These are phyloP conservation scores for rapeseed (Brassica napus) DNA, from an alignment of 345 rosid species.

Conservation along the genomic window DNA sequence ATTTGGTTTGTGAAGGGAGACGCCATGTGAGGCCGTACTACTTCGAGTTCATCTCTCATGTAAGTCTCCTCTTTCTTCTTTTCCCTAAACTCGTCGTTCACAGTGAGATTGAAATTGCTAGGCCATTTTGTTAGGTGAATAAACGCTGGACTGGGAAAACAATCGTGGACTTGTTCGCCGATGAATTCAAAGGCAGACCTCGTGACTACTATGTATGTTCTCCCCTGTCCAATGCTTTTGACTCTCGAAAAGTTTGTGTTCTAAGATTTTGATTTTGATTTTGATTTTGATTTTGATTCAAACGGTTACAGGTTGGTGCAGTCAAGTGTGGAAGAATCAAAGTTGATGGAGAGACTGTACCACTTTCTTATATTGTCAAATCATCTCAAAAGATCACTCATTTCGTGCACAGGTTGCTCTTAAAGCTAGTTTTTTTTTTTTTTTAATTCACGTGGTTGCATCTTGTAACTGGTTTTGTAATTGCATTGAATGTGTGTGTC, in stretches of 20 bases:
- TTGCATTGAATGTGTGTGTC: neutral
- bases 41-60: constrained; percentile 90
- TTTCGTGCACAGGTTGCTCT: constrained; percentile 71
- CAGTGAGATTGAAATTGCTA: neutral
- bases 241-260: neutral
- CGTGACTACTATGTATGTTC: constrained; percentile 75
- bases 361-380: constrained; percentile 72
- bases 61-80: constrained; percentile 34
- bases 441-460: neutral
- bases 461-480: neutral
- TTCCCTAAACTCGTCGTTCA: neutral
- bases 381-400: constrained; percentile 87
- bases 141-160: constrained; percentile 93
- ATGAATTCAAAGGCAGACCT: constrained; percentile 85
- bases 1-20: constrained; percentile 53
- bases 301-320: constrained; percentile 60
- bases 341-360: constrained; percentile 78
- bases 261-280: constrained; percentile 10
- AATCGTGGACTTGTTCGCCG: constrained; percentile 80
- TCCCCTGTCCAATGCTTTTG: neutral
- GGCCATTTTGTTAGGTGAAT: constrained; percentile 53
- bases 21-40: constrained; percentile 84
- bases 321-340: constrained; percentile 81
- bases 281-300: neutral
- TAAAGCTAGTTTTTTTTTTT: neutral